Base-by-base conservation (phyloP, 805 yeast genomes). In the Nematodospora valgi region DNA sequence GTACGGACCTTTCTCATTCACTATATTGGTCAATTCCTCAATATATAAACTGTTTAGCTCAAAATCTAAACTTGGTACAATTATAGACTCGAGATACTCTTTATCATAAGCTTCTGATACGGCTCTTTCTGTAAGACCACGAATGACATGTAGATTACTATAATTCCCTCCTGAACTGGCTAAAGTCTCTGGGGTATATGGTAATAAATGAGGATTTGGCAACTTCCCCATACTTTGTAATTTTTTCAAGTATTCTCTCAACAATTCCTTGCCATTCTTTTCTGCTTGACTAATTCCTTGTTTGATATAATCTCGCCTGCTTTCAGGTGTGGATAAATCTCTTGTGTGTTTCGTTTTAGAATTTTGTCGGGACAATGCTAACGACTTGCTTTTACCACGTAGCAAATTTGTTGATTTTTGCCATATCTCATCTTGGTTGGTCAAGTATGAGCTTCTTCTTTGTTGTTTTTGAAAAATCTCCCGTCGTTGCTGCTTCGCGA, bases 1-100 rank as follows among this genome's bases (percentile, higher is more conserved):
- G 21, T 32, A 52, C 2, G 73, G 72, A 4, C 73, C 73, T 34
- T 56, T 57, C 11, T 51, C 51, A 32, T 52, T 52, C 6, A 64
- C 54, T 1, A 44, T 43, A 2, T 34, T n/a, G 10, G 38, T 39
- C 14, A 56, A 37, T n/a, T 42, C 34, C 3, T 49, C 46, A 22
- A 60, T 34, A 29, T 42, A 45, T 22, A 58, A 57, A 26, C 39
- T 23, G 37, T 66, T 65, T 28, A 65, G 46, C 29, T 55, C 57
- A 40, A 51, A 54, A 42, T 57, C 69, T 13, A 67, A 27, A 13
- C 52, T 54, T 0, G 68, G 68, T 33, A 54, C 54, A 19, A 64
- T 20, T 2, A 67, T 48, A 2, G 59, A 40, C 5, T 60, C 55
- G 4, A 67, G 44, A 30, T 59, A 53, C 22, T 51, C 56, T 42